Conservation (phyloP, 2,329 filamentous ascomycete genomes). For the Cryphonectria parasitica region DNA sequence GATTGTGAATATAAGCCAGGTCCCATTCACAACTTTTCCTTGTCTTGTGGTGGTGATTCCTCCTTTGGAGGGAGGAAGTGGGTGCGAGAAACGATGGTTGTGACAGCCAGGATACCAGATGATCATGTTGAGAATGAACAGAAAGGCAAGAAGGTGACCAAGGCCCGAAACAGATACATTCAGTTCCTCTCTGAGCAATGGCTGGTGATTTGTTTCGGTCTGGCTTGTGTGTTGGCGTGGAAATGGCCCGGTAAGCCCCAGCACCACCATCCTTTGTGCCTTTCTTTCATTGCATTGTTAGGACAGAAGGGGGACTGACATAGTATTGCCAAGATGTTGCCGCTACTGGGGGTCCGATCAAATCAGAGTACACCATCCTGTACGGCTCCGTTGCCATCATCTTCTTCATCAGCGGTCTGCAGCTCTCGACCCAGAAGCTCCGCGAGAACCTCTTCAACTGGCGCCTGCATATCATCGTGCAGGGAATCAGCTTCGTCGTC, state of each 20-base stretch:
- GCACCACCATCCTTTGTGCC: not conserved
- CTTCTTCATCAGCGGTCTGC: conserved; percentile 73
- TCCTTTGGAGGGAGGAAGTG: conserved; percentile 3
- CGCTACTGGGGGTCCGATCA: conserved; percentile 52
- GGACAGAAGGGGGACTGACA: not conserved
- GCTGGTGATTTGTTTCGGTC: conserved; percentile 65
- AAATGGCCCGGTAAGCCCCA: conserved; percentile 46
- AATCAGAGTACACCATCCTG: conserved; percentile 62
- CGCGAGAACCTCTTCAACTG: conserved; percentile 65
- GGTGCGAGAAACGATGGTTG: conserved; percentile 21
- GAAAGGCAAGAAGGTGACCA: not conserved
- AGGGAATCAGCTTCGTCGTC: conserved; percentile 68
- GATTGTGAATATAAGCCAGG: not conserved
- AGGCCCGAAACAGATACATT: conserved; percentile 16
- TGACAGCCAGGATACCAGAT: conserved; percentile 14
- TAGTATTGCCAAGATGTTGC: conserved; percentile 46
- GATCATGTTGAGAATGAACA: not conserved
- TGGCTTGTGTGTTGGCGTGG: conserved; percentile 53
- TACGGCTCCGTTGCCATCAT: conserved; percentile 72
- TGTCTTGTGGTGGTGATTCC: not conserved
- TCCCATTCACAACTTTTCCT: not conserved
- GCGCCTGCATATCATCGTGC: conserved; percentile 69
- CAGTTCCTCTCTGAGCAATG: conserved; percentile 60
- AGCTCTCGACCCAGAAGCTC: conserved; percentile 66
- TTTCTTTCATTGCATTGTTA: not conserved